Base-by-base conservation (phyloP, 202 grass and related monocot species). In the Schoenoplectus tabernaemontani region DNA sequence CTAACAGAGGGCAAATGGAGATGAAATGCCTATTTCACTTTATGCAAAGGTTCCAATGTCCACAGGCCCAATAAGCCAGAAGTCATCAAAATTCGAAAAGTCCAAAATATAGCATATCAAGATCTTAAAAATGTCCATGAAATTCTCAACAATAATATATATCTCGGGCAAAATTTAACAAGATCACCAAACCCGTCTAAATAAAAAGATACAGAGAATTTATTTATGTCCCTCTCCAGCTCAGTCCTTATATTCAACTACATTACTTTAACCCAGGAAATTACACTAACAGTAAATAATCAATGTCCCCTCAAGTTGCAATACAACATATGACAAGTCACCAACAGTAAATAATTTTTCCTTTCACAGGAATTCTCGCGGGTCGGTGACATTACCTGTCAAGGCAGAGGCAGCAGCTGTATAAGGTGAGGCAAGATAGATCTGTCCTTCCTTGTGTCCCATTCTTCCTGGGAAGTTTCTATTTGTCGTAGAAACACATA, bases 391-490 rank as follows among this genome's bases (percentile, higher is more conserved):
- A 4, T 87, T 92, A 23, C 91, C 95, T 0, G 91, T 94, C 81
- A 98, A 80, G 16, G 91, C 91, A 3, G 95, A 98, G 20, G 95
- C 89, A 0, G 86, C 89, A 0, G 89, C 95, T 0, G 89, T 98
- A 82, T 85, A 98, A 1, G 95, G 95, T 3, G 95, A 98, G 4
- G 91, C 95, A 4, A 98, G 83, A 87, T 98, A 98, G 70, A 98
- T 98, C 81, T 95, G 91, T 19, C 95, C 95, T 79, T 98, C 95
- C 81, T 98, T 92, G 64, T 98, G 89, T 7, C 91, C 95, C 95
- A 98, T 98, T 81, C 95, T 94, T 76, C 95, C 95, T 0, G 91
- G 95, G 84, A 98, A 98, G 65, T 98, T 98, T 64, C 95, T 89
- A 75, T 98, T 98, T 41, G 95, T 98, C 13, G 95, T 98, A 19